Conservation (phyloP, 257 asterid genomes). For the Nicotiana sylvestris region DNA sequence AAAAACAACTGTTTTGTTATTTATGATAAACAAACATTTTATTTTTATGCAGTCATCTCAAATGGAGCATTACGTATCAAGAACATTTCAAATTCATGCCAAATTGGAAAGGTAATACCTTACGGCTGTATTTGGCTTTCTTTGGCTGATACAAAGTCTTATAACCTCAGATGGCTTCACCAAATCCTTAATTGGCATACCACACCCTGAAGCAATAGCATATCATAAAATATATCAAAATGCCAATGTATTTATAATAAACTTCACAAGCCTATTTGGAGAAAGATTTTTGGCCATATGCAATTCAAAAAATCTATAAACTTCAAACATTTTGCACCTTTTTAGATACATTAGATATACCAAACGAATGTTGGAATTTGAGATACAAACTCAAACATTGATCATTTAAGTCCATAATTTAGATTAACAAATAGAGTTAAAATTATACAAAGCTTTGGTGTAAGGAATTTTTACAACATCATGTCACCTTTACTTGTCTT, state of each 20-base stretch:
- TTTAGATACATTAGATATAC: background rate
- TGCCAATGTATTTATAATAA: background rate
- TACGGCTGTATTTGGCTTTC: slow-evolving; percentile 65
- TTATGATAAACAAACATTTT: background rate
- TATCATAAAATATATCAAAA: background rate
- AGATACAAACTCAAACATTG: background rate
- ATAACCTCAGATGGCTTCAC: slow-evolving; percentile 57
- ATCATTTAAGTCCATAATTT: background rate
- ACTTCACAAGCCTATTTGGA: background rate
- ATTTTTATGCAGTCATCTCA: background rate
- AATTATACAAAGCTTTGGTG: too few relatives aligned
- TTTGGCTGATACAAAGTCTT: slow-evolving; percentile 53
- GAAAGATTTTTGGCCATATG: background rate
- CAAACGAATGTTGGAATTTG: background rate
- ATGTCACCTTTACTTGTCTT: too few relatives aligned
- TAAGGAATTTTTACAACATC: too few relatives aligned
- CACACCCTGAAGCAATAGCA: slow-evolving; percentile 50
- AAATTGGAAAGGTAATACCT: slow-evolving; percentile 37
- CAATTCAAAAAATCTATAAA: background rate
- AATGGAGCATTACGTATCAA: background rate
- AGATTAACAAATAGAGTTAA: background rate
- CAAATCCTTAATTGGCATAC: slow-evolving; percentile 45
- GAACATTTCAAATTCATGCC: background rate
- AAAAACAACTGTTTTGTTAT: background rate
- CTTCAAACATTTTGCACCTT: background rate